phyloP scores from a whole-genome alignment of 108 stramenopile species.

The Epithemia pelagica region DNA sequence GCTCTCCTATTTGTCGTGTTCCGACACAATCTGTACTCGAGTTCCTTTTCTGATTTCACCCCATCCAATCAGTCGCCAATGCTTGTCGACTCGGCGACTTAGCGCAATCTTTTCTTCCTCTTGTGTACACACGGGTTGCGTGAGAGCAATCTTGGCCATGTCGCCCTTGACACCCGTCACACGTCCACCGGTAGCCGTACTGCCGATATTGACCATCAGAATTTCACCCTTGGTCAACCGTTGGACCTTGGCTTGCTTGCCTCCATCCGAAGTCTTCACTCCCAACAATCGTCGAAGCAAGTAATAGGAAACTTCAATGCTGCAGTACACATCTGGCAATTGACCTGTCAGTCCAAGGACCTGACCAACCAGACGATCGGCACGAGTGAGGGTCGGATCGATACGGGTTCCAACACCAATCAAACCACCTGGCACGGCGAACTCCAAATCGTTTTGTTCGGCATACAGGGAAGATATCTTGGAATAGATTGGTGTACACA shows the following conservation, averaged over 20 bases:
- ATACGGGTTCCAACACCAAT: conserved; percentile 99
- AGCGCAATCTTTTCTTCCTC: conserved; percentile 99
- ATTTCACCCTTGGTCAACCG: conserved; percentile 94
- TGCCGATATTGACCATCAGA: conserved; percentile 99
- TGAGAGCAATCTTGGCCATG: conserved; percentile 94
- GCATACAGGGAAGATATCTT: conserved; percentile 89
- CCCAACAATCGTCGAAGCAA: conserved; percentile 95
- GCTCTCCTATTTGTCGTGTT: too few relatives aligned
- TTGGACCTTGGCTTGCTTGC: conserved; percentile 98
- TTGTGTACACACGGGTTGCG: conserved; percentile 98
- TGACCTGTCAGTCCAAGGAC: conserved; percentile 93
- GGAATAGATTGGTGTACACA: conserved; percentile 90
- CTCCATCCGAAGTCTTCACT: conserved; percentile 97
- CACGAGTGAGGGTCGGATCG: conserved; percentile 97
- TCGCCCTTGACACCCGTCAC: conserved; percentile 94
- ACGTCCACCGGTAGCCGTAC: conserved; percentile 95
- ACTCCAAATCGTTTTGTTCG: conserved; percentile 96
- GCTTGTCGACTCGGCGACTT: conserved; percentile 98
- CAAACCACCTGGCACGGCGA: conserved; percentile 97
- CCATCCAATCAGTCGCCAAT: conserved; percentile 98
- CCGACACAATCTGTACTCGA: conserved; percentile 54
- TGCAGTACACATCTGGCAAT: conserved; percentile 96
- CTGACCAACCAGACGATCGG: conserved; percentile 98
- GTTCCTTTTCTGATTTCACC: conserved; percentile 87
- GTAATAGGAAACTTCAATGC: conserved; percentile 98